Evolutionary conservation across 345 rosid genomes (phyloP), one percentile per base, ranked within the genome.

Genomic region (Populus pruinosa): DNA sequence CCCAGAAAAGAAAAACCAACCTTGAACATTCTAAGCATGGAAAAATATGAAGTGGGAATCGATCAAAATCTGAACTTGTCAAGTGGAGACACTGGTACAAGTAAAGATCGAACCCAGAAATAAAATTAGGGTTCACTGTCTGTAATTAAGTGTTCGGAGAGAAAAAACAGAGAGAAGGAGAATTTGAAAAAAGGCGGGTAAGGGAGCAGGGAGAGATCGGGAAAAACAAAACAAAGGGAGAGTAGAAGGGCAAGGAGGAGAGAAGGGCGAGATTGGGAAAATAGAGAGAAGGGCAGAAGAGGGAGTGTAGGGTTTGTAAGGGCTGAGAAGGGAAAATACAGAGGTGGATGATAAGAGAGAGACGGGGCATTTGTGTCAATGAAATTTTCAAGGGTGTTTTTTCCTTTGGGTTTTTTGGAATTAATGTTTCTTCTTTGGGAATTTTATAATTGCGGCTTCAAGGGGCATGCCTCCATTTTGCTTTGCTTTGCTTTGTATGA

Each of bases 151-250:
- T 8, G 41, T 13, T 31, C 0, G 73, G 21, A 65, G 25, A 5
- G 66, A 17, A 11, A 29, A 43, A n/a, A 20, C 33, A 8, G 7
- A 29, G 33, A 49, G 23, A 36, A 64, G 55, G 71, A 79, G 13
- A 73, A 73, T 79, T 79, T 73, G 69, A 79, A 79, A 79, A 74
- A 1, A 43, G 82, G 82, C 78, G 82, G 82, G 78, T 74, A 79
- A 74, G 72, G 25, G 25, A 50, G 16, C 10, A 67, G 65, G 81
- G 82, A 79, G 82, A 69, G 82, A 79, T 79, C 82, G 82, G 82
- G 41, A 77, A 74, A 70, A 7, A 29, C 36, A 43, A 23, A 17
- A 72, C 56, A 8, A 39, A 21, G 38, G 49, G 12, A 59, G 77
- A 56, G 74, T 53, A 66, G 63, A 63, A 23, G 64, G 50, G 66